Conservation (phyloP, 2,329 filamentous ascomycete genomes). For the Penicillium sp. region DNA sequence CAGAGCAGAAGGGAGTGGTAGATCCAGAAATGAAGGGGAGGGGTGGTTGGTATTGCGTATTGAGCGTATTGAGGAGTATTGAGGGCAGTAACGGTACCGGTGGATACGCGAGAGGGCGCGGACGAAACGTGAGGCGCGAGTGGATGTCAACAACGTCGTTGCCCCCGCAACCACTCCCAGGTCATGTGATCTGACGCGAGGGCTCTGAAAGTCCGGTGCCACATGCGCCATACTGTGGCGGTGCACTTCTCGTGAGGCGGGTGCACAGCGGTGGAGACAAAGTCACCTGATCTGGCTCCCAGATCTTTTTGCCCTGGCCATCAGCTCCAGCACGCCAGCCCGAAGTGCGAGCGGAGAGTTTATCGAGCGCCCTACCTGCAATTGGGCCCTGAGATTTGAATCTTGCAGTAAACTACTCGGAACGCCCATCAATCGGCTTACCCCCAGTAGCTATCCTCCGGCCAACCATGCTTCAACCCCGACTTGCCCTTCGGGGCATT, state of each 20-base stretch:
- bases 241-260: background rate
- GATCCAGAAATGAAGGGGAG: conserved; percentile 31
- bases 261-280: background rate
- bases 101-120: conserved; percentile 25
- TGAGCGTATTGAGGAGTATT: background rate
- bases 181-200: conserved; percentile 10
- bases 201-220: background rate
- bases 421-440: background rate
- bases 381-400: background rate
- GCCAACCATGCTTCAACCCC: conserved; percentile 65
- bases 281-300: conserved; percentile 16
- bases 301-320: conserved; percentile 27
- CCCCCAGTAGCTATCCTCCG: background rate
- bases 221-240: background rate
- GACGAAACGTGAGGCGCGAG: conserved; percentile 22
- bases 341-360: background rate
- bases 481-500: conserved; percentile 59
- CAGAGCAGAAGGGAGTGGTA: conserved; percentile 10
- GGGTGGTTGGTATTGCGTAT: conserved; percentile 16
- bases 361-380: conserved; percentile 1
- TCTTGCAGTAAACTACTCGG: background rate
- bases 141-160: conserved; percentile 30
- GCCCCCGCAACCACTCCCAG: conserved; percentile 53
- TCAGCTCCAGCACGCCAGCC: conserved; percentile 2
- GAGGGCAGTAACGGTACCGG: conserved; percentile 18